Base-by-base conservation (phyloP, 2,329 filamentous ascomycete species). In the Xylariomycetidae sp. region DNA sequence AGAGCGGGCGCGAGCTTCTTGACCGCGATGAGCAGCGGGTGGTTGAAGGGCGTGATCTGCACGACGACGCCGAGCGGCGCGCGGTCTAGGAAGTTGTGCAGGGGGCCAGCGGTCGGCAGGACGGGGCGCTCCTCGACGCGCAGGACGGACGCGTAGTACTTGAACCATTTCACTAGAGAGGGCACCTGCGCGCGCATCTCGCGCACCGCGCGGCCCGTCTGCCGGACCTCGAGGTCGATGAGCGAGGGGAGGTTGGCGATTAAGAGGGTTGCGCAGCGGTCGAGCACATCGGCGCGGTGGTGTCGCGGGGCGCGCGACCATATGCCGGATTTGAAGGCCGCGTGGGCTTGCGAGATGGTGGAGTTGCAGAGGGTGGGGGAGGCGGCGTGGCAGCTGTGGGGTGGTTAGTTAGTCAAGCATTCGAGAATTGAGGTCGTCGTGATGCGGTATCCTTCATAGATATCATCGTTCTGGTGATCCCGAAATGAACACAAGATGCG, bases 131-230 rank as follows among this genome's bases (percentile, higher is more conserved):
- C 78, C 49, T 84, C 78, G 1, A 75, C 79, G n/a, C 82, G 73
- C 19, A 83, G 67, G 1, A 85, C 52, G 0, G 79, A 68, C 2
- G 80, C 80, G 49, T 82, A 87, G 61, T 86, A 86, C 39, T 74
- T 77, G 58, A 86, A 78, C 82, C 82, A 86, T 27, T 77, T 74
- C 1, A 78, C 70, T 1, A 86, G 64, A 1, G 74, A 77, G 0
- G 77, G 74, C 5, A 82, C 73, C 52, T 86, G 82, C 2, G 81
- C 80, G 30, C 70, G 67, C 79, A 87, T 84, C 54, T 86, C 82
- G 16, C 81, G 75, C 17, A 82, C 64, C 0, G 76, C 75, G 1
- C 82, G 75, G 3, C 82, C 82, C 0, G 82, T 87, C 55, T 86
- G 82, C 20, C 57, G 62, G 6, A 82, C 77, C 54, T 87, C 82